Percentiles rank a stretch among this genome's conserved stretches.
Evolutionary conservation across 164 flowering plant species (phyloP).

Genomic region (Magnolia officinalis): DNA sequence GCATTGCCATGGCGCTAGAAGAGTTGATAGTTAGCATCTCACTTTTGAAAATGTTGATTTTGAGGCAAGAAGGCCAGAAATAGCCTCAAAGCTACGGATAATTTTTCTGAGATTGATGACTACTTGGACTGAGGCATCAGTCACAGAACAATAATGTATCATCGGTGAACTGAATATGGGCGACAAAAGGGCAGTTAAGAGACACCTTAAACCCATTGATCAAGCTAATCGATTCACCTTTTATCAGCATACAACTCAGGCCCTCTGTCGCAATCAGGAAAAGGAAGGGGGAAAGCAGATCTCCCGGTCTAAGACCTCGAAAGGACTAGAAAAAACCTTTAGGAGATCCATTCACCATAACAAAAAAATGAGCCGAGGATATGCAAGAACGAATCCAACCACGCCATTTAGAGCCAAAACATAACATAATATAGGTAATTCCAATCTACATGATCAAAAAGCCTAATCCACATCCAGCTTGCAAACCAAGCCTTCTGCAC

Average conservation of each 20-base stretch:
- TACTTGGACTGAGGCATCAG: background rate
- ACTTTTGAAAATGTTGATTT: background rate
- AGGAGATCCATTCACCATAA: background rate
- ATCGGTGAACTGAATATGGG: background rate
- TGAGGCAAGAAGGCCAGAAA: background rate
- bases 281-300: too few relatives aligned
- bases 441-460: background rate
- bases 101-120: background rate
- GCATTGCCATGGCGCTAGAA: background rate
- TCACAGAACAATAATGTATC: background rate
- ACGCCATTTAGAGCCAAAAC: background rate
- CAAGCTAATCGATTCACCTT: background rate
- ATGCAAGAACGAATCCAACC: background rate
- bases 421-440: background rate
- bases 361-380: background rate
- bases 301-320: background rate
- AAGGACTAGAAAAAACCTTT: background rate
- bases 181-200: background rate
- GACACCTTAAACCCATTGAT: background rate
- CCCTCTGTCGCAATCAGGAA: too few relatives aligned
- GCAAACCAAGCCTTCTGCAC: background rate
- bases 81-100: background rate
- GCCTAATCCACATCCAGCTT: background rate
- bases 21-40: background rate
- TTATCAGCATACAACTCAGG: background rate